These are phyloP conservation scores for Candida saitoana DNA, from an alignment of 805 yeast species.

Conservation along the genomic window DNA sequence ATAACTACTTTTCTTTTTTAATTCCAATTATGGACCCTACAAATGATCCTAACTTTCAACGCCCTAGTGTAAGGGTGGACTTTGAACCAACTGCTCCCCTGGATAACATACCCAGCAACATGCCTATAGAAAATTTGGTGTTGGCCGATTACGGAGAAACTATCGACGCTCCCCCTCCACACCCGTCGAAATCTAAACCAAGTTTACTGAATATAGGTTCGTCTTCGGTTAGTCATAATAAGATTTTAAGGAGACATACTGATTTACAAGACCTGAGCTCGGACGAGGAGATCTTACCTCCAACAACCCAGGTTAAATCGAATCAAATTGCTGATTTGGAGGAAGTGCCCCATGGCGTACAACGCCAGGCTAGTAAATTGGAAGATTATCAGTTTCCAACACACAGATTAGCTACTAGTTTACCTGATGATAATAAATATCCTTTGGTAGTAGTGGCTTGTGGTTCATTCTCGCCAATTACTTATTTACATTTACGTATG, in stretches of 20 bases:
- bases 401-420: conserved; percentile 69
- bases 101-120: conserved; percentile 64
- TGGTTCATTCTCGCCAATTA: conserved; percentile 94
- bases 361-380: conserved; percentile 74
- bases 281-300: conserved; percentile 42
- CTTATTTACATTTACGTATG: conserved; percentile 93
- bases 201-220: conserved; percentile 13
- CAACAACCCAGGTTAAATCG: conserved; percentile 44
- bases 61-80: conserved; percentile 67
- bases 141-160: conserved; percentile 69
- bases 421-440: conserved; percentile 70
- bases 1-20: not conserved
- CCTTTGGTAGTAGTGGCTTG: conserved; percentile 96
- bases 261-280: conserved; percentile 45
- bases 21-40: conserved; percentile 75
- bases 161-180: conserved; percentile 70
- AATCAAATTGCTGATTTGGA: conserved; percentile 87
- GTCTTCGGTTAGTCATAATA: conserved; percentile 17
- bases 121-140: conserved; percentile 75
- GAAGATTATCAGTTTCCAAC: conserved; percentile 78
- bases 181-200: conserved; percentile 22
- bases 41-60: conserved; percentile 83
- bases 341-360: conserved; percentile 93
- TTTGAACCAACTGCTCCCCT: conserved; percentile 64
- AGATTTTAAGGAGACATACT: conserved; percentile 54